Evolutionary conservation across 2,329 filamentous ascomycete genomes (phyloP).

Genomic region (Aspergillus uvarum): DNA sequence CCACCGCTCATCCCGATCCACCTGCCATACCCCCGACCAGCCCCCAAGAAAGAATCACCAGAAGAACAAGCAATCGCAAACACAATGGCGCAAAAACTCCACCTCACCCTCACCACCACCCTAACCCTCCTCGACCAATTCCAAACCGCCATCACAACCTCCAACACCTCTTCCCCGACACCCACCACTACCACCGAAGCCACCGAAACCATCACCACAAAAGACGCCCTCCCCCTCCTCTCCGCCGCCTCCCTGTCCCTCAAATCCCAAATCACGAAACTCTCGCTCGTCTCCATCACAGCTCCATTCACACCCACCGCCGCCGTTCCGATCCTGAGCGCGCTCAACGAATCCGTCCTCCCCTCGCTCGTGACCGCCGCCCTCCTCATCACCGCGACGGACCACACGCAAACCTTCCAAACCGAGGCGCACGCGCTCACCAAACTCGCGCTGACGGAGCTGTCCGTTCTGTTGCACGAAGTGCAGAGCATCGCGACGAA

Average conservation of each 20-base stretch:
- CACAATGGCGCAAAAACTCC: constrained; percentile 35
- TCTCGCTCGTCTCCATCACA: constrained; percentile 83
- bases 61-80: no score
- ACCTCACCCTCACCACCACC: constrained; percentile 33
- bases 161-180: constrained; percentile 6
- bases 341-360: constrained; percentile 71
- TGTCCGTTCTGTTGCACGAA: constrained; percentile 59
- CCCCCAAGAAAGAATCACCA: no score
- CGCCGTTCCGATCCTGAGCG: constrained; percentile 66
- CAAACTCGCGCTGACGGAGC: constrained; percentile 61
- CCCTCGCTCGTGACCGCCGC: constrained; percentile 71
- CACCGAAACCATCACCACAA: constrained; percentile 7
- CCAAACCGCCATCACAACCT: constrained; percentile 34
- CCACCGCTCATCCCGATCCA: no score
- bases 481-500: constrained; percentile 53
- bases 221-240: constrained; percentile 63
- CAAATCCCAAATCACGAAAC: constrained; percentile 79
- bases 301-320: constrained; percentile 82
- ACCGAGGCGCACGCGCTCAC: constrained; percentile 63
- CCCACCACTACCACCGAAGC: constrained; percentile 1
- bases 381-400: constrained; percentile 60
- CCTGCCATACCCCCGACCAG: no score
- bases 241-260: constrained; percentile 71
- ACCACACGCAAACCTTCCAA: constrained; percentile 64
- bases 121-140: constrained; percentile 42